Base-by-base conservation (phyloP, 2,329 filamentous ascomycete species). In the Pseudogymnoascus pannorum region DNA sequence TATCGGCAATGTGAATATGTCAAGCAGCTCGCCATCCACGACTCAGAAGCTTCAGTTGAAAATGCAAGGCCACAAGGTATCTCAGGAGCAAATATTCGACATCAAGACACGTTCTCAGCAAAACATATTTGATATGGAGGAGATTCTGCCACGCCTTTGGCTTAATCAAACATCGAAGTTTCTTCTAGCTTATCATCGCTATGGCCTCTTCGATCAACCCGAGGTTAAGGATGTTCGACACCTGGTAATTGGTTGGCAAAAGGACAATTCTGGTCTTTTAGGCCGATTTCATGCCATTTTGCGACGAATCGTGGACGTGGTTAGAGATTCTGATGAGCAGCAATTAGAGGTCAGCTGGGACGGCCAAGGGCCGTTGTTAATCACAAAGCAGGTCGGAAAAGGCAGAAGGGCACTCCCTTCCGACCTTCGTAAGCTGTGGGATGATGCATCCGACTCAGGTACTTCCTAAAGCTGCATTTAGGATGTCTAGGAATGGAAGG, bases 121-220 rank as follows among this genome's bases (percentile, higher is more conserved):
- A 5, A 26, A 7, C 62, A 69, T 29, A 69, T 29, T 42, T n/a
- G 12, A 60, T 18, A 61, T 67, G 42, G 69, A 66, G 9, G 71
- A 72, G 35, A 42, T 70, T 0, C 72, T 77, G 8, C 74, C 74
- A 2, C 71, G 74, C 7, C 71, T 82, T 4, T 83, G 79, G 79
- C 57, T 79, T 12, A 69, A 74, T 14, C 81, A 82, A 64, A 76
- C 78, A 16, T 75, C 77, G 0, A 80, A 78, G 62, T 78, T 82
- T 61, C 70, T 83, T 35, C 64, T 81, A 16, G 80, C 78, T 0
- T 79, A 76, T 60, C 79, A 83, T 66, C 66, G 74, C 7, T 66
- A 63, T 3, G 73, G 73, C 8, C 44, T 72, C 0, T 82, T 82
- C 64, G 16, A 74, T 9, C 59, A 65, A 4, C 66, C 65, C 3